Conservation (phyloP, 371 early-diverging fungal species). For the Mucor piriformis region DNA sequence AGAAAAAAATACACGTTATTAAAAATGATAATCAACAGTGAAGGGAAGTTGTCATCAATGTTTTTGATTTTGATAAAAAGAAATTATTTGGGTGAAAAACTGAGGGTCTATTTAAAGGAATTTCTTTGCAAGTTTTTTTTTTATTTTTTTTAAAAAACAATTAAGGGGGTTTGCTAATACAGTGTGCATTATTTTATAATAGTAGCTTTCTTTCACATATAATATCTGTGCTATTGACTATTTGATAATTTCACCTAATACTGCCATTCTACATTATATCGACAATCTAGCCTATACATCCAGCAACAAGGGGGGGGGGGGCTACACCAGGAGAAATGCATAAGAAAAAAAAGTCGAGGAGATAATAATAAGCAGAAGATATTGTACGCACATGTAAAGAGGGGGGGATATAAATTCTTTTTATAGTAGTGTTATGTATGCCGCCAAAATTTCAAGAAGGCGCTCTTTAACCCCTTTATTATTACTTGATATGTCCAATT, state of each 20-base stretch:
- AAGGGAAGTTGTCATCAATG: conserved; percentile 16
- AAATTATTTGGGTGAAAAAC: neutral
- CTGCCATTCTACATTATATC: neutral
- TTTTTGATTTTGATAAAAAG: neutral
- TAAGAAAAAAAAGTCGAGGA: neutral
- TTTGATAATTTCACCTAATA: neutral
- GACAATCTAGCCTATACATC: too few species aligned
- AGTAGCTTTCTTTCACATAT: neutral
- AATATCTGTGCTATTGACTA: neutral
- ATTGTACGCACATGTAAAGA: neutral
- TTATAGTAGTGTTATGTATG: conserved; percentile 15
- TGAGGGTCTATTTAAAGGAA: conserved; percentile 15
- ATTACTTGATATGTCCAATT: conserved; percentile 30
- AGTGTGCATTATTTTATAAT: neutral
- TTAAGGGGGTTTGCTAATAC: conserved; percentile 3
- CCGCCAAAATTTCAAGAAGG: conserved; percentile 32
- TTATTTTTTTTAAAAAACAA: neutral
- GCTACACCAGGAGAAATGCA: conserved; percentile 19
- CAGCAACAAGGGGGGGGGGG: conserved; percentile 3
- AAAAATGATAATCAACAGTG: conserved; percentile 4
- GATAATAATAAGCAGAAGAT: neutral
- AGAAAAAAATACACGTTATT: conserved; percentile 1
- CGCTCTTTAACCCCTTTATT: conserved; percentile 23
- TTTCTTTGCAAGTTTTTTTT: conserved; percentile 5
- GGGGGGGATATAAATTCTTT: conserved; percentile 16